phyloP scores from a whole-genome alignment of 345 rosid species.

The Reutealis trisperma region DNA sequence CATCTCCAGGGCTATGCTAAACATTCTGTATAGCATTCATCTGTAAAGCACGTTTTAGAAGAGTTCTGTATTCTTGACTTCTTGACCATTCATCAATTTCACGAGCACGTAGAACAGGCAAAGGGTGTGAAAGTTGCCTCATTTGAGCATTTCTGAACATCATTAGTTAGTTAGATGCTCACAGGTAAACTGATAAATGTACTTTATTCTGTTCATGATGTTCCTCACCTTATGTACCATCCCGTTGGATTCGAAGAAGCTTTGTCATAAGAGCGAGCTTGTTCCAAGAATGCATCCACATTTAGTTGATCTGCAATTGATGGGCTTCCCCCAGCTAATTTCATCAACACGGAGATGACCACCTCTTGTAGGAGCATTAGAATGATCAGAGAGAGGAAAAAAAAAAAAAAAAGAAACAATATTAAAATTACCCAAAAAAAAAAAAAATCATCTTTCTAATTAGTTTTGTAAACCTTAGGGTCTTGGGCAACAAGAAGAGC shows the following conservation, averaged over 20 bases:
- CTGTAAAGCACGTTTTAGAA: constrained; percentile 64
- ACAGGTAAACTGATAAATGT: constrained; percentile 11
- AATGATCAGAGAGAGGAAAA: constrained; percentile 27
- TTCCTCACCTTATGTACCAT: constrained; percentile 83
- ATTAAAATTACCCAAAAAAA: too few relatives aligned
- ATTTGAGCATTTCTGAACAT: constrained; percentile 90
- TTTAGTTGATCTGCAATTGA: constrained; percentile 90
- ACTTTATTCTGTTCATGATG: neutral
- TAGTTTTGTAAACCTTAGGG: constrained; percentile 60
- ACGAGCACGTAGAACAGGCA: constrained; percentile 97
- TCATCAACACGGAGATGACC: constrained; percentile 93
- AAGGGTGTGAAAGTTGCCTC: constrained; percentile 86
- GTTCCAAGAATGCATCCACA: constrained; percentile 94
- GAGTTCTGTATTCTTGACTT: constrained; percentile 62
- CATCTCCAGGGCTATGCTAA: constrained; percentile 32
- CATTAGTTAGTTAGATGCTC: constrained; percentile 25
- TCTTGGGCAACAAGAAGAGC: constrained; percentile 97
- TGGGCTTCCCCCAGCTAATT: constrained; percentile 94
- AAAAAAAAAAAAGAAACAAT: neutral
- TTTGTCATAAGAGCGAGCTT: constrained; percentile 91
- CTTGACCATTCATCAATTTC: constrained; percentile 96
- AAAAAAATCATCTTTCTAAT: neutral
- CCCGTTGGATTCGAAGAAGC: constrained; percentile 92
- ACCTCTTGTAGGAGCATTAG: constrained; percentile 72
- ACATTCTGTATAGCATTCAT: constrained; percentile 33